These are phyloP conservation scores for Lentinula sp. DNA, from an alignment of 768 basidiomycete genomes.

Conservation along the genomic window DNA sequence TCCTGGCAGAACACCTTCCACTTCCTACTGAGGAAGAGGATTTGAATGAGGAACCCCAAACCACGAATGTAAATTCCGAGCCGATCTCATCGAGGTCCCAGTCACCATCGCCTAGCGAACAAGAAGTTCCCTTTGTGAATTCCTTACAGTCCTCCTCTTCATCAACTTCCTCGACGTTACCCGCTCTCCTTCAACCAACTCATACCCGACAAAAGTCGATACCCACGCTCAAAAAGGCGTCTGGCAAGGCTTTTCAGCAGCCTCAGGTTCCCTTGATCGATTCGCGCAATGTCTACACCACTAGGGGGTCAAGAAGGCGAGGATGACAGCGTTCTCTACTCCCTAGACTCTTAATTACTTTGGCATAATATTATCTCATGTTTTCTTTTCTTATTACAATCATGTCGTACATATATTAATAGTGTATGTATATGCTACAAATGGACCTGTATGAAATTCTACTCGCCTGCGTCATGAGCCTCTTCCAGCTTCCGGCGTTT, in stretches of 20 bases:
- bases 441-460: background rate
- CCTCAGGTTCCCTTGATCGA: conserved; percentile 32
- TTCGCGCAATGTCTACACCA: conserved; percentile 35
- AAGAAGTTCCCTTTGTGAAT: conserved; percentile 1
- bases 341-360: background rate
- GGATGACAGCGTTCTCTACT: background rate
- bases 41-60: conserved; percentile 20
- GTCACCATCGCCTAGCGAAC: background rate
- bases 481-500: conserved; percentile 71
- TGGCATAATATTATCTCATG: background rate
- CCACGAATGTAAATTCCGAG: conserved; percentile 5
- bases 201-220: conserved; percentile 9
- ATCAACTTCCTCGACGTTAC: conserved; percentile 1
- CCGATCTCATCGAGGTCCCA: background rate
- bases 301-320: conserved; percentile 18
- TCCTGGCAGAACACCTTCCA: conserved; percentile 30
- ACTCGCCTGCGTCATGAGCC: background rate
- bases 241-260: conserved; percentile 11
- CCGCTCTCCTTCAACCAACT: background rate
- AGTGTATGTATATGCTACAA: conserved; percentile 1
- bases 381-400: background rate
- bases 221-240: conserved; percentile 11
- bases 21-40: conserved; percentile 22
- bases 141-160: conserved; percentile 7
- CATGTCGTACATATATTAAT: background rate